A percentile compares a stretch with the other conserved stretches of the same genome.
phyloP scores from a whole-genome alignment of 2,329 filamentous ascomycete genomes.

The Talaromyces sp. region DNA sequence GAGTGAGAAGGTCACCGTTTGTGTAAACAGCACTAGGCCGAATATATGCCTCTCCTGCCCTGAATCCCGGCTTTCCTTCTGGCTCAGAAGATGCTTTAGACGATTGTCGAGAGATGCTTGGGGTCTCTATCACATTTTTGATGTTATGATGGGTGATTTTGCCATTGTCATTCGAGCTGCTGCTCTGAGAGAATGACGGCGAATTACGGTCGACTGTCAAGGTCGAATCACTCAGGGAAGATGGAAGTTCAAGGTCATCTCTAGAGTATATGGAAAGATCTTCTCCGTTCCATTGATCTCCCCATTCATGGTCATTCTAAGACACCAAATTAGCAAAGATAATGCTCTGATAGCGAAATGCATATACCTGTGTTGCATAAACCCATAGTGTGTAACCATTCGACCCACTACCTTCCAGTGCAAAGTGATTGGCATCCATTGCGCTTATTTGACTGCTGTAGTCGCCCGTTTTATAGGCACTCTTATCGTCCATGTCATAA shows the following conservation, averaged over 20 bases:
- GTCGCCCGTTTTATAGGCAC: conserved; percentile 92
- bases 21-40: conserved; percentile 76
- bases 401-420: conserved; percentile 74
- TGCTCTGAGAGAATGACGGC: conserved; percentile 54
- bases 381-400: conserved; percentile 90
- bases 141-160: conserved; percentile 73
- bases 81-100: conserved; percentile 54
- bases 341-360: not conserved
- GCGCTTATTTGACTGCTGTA: conserved; percentile 89
- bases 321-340: not conserved
- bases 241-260: conserved; percentile 66
- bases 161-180: conserved; percentile 38
- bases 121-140: conserved; percentile 61
- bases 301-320: conserved; percentile 80
- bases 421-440: conserved; percentile 95
- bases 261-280: conserved; percentile 85
- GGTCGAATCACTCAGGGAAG: conserved; percentile 35
- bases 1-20: conserved; percentile 65
- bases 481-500: conserved; percentile 96
- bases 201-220: conserved; percentile 40
- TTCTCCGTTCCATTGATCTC: conserved; percentile 96
- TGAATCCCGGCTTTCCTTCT: conserved; percentile 63
- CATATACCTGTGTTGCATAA: conserved; percentile 66
- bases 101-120: conserved; percentile 55
- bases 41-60: conserved; percentile 89